Conservation (phyloP, 1,284 basidiomycete genomes). For the Amylostereum chailletii region DNA sequence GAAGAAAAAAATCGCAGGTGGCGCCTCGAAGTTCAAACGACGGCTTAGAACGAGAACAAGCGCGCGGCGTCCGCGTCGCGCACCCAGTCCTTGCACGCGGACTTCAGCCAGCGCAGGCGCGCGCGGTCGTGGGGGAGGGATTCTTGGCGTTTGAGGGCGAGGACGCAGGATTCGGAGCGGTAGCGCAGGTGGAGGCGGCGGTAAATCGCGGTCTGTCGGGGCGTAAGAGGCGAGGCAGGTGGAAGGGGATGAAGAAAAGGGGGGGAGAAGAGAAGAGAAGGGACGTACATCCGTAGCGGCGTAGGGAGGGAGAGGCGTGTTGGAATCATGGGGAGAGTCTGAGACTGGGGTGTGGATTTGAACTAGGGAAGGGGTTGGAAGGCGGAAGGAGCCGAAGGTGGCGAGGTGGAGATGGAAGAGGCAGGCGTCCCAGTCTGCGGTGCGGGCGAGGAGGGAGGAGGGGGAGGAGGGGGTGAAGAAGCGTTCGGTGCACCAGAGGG, state of each 20-base stretch:
- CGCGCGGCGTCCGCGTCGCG: neutral
- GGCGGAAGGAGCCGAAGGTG: conserved; percentile 30
- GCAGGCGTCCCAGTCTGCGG: conserved; percentile 54
- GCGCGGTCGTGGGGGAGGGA: conserved; percentile 20
- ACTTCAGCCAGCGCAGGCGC: conserved; percentile 24
- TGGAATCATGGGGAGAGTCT: too few relatives aligned
- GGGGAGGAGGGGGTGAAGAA: conserved; percentile 24
- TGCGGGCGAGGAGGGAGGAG: conserved; percentile 29
- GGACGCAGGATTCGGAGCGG: conserved; percentile 45
- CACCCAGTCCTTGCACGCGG: conserved; percentile 21
- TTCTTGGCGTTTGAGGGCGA: conserved; percentile 35
- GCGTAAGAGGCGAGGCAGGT: too few relatives aligned
- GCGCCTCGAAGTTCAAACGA: too few relatives aligned
- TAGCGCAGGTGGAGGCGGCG: conserved; percentile 37
- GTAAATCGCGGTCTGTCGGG: conserved; percentile 28
- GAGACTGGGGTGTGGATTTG: too few relatives aligned
- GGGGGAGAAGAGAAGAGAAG: conserved; percentile 4
- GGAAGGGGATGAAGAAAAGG: too few relatives aligned
- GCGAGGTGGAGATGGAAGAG: conserved; percentile 62
- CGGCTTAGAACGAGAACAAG: too few relatives aligned
- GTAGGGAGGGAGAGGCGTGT: too few relatives aligned
- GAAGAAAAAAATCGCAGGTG: too few relatives aligned
- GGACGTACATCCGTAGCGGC: conserved; percentile 5
- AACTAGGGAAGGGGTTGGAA: neutral
- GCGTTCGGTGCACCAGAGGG: conserved; percentile 58